Base-by-base conservation (phyloP, 169 alveolate genomes). In the Plasmodium falciparum region DNA sequence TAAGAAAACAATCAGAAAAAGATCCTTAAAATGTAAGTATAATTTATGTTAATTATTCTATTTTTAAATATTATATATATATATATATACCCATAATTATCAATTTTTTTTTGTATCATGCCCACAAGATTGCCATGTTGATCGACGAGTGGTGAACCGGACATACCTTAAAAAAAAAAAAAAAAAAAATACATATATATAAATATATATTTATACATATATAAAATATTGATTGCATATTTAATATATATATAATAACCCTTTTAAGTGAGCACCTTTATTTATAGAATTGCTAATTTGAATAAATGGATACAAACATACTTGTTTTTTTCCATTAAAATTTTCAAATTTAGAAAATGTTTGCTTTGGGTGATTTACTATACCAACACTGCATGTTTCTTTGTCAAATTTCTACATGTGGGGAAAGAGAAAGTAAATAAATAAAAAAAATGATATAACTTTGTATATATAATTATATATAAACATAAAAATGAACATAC, bases 251-350 rank as follows among this genome's bases (percentile, higher is more conserved):
- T 26, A 8, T 26, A 62, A 62, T 22, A 17, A 12, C 29, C 22
- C 13, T 73, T 22, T 47, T 39, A 6, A 73, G 59, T 73, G 7
- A 73, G n/a, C 50, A 78, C 89, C 89, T 26, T 78, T 78, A 45
- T 78, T 78, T n/a, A 78, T 78, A 69, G 89, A 78, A 67, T 78
- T 78, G 74, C 78, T 65, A 65, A 78, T 78, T 66, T 78, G 89
- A 65, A 78, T 66, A 59, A 78, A 78, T 24, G 89, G 89, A 24
- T 78, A 78, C 9, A 78, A 24, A 26, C 78, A 49, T 56, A 76
- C 17, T 59, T 78, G 13, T 45, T 67, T 43, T 20, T 78, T 56
- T 52, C 52, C 78, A 66, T 22, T 66, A 78, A 78, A 78, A 43
- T 50, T 78, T 65, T 20, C 63, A 49, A 78, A 78, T 43, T 49